These are phyloP conservation scores for Golubevia pallescens DNA, from an alignment of 1,284 basidiomycete species.

Conservation along the genomic window DNA sequence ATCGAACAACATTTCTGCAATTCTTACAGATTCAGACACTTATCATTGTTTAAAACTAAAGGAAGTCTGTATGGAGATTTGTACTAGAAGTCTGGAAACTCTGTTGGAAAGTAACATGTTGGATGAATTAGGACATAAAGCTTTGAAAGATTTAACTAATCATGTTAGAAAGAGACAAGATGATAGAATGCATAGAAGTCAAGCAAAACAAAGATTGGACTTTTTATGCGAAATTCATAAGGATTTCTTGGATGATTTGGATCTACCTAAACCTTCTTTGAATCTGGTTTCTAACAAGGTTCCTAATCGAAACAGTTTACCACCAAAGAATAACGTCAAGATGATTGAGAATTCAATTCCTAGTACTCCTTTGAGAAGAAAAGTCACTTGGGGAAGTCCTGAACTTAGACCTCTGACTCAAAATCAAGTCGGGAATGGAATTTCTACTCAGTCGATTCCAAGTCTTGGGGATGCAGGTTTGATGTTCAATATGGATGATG, in stretches of 20 bases:
- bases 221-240: constrained; percentile 44
- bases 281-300: constrained; percentile 41
- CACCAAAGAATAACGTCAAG: not conserved
- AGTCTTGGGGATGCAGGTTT: constrained; percentile 17
- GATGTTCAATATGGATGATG: constrained; percentile 50
- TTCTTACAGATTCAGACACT: constrained; percentile 47
- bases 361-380: constrained; percentile 17
- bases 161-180: constrained; percentile 48
- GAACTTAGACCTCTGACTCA: constrained; percentile 14
- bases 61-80: constrained; percentile 53
- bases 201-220: constrained; percentile 27
- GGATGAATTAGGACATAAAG: constrained; percentile 36
- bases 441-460: constrained; percentile 13
- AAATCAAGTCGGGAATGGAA: constrained; percentile 27
- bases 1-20: constrained; percentile 43
- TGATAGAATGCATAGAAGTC: constrained; percentile 31
- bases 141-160: constrained; percentile 30
- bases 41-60: constrained; percentile 48
- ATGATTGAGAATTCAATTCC: constrained; percentile 5
- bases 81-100: constrained; percentile 48
- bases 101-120: constrained; percentile 47
- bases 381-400: constrained; percentile 17
- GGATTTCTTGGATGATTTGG: constrained; percentile 46
- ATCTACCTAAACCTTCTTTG: constrained; percentile 51
- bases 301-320: not conserved